Evolutionary conservation across 1,139 yeast species (phyloP), one percentile per base, ranked within the genome.

Genomic region (Suhomyces anneliseae): DNA sequence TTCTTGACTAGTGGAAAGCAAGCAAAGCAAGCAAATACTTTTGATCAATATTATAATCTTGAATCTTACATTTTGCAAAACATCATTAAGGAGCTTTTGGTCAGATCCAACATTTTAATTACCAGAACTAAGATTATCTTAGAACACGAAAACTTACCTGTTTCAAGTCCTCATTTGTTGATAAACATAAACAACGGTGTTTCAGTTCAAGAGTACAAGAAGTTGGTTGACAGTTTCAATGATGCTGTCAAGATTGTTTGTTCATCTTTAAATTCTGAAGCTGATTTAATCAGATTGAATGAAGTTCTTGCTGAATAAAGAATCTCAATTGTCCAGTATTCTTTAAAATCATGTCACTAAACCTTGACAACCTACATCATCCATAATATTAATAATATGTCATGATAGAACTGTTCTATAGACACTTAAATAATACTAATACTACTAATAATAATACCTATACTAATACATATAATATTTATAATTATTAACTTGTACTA

Each of bases 71-170:
- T 87, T 41, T 66, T 87, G 47, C 95, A 87, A 66, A 70, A 69
- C 47, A 77, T 89, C 32, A 79, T 86, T 33, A 85, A 87, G 57
- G 62, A 66, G 29, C 71, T 81, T 8, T 71, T 83, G 48, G 60
- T 63, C 8, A 64, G 72, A n/a, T 72, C 76, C 36, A 78, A 81
- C 38, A 77, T 87, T 14, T 74, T 90, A 52, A 74, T 90, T 43
- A 75, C 92, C 11, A 82, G 96, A 61, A 77, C 88, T 12, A 85
- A 86, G 52, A 76, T 82, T 50, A 76, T 90, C 14, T 72, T 85
- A 47, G 84, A 81, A 54, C 95, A 86, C 59, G 97, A 92, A 62
- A 69, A 83, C 48, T 76, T 88, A 53, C 95, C 96, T 4, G 75
- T 88, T 39, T 78, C 81, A 43, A 64, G 65, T 44, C 96, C 95